Percentiles rank a stretch among this genome's conserved stretches.
Conservation (phyloP, 2,329 filamentous ascomycete genomes). For the Fusarium devonianum region DNA sequence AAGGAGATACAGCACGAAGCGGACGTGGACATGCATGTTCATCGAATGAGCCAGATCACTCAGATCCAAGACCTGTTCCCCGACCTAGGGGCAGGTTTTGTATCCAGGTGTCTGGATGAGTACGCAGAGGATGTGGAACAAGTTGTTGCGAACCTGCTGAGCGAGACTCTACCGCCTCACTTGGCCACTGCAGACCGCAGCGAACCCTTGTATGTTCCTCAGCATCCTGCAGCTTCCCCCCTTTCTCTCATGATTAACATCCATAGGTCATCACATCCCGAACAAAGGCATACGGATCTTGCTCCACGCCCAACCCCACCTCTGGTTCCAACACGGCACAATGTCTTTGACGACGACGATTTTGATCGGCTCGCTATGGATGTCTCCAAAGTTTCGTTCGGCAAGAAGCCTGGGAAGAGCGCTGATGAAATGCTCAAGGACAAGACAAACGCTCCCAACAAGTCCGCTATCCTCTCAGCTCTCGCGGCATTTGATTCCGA, state of each 20-base stretch:
- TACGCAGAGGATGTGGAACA: constrained; percentile 80
- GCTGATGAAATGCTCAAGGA: constrained; percentile 77
- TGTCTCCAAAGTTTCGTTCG: constrained; percentile 76
- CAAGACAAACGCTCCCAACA: constrained; percentile 70
- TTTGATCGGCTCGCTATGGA: constrained; percentile 75
- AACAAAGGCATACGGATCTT: constrained; percentile 49
- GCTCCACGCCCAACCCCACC: constrained; percentile 67
- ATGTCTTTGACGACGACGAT: constrained; percentile 82
- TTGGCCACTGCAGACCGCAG: constrained; percentile 69
- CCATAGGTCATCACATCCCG: constrained; percentile 41
- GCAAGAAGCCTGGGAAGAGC: constrained; percentile 70
- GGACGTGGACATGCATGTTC: constrained; percentile 69
- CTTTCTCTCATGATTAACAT: constrained; percentile 26
- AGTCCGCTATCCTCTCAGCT: constrained; percentile 87
- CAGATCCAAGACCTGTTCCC: constrained; percentile 96
- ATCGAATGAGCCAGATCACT: constrained; percentile 83
- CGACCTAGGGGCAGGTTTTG: constrained; percentile 81
- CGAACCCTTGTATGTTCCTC: constrained; percentile 64
- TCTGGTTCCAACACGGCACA: constrained; percentile 66
- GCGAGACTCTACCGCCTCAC: constrained; percentile 75
- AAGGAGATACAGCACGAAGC: constrained; percentile 49
- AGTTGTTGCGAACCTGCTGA: constrained; percentile 81
- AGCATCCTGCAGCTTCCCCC: not conserved
- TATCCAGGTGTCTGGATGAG: constrained; percentile 79
- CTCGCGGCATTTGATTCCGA: constrained; percentile 90